Conservation (phyloP, 805 yeast species). For the Barnettozyma wickerhamii region DNA sequence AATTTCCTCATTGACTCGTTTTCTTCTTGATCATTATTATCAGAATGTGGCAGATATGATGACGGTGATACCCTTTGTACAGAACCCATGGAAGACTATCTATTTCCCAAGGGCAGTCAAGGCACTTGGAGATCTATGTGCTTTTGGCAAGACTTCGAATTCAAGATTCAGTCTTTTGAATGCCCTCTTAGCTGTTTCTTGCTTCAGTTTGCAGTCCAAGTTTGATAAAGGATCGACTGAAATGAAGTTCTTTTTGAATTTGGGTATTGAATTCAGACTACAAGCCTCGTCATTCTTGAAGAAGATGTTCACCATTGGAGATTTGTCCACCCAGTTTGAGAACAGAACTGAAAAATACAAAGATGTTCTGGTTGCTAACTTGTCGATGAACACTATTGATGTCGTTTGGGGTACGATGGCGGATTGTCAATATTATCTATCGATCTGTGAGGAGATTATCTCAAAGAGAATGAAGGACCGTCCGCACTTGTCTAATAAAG, state of each 20-base stretch:
- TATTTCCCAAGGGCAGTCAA: conserved; percentile 78
- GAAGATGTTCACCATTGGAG: conserved; percentile 45
- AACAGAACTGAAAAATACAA: conserved; percentile 63
- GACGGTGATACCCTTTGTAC: conserved; percentile 67
- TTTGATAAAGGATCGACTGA: conserved; percentile 62
- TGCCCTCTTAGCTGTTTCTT: conserved; percentile 76
- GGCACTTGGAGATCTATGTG: conserved; percentile 78
- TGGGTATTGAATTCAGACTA: conserved; percentile 69
- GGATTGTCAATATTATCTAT: conserved; percentile 71
- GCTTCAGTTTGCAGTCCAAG: conserved; percentile 73
- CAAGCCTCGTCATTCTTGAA: conserved; percentile 71
- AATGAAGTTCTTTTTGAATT: conserved; percentile 63
- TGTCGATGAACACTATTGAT: conserved; percentile 85
- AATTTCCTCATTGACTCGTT: conserved; percentile 67
- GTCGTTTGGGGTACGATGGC: conserved; percentile 90
- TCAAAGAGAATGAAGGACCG: conserved; percentile 62
- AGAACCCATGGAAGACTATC: conserved; percentile 86
- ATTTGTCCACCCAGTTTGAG: conserved; percentile 32
- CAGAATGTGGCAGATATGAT: conserved; percentile 74
- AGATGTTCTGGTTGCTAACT: conserved; percentile 75
- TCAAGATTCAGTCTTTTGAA: conserved; percentile 76
- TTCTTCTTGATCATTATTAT: conserved; percentile 65
- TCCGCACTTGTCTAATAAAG: conserved; percentile 67
- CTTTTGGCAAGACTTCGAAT: conserved; percentile 67
- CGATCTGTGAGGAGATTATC: conserved; percentile 73